Percentiles rank a stretch among this genome's conserved stretches.
phyloP scores from a whole-genome alignment of 805 yeast species.

The Priceomyces carsonii region DNA sequence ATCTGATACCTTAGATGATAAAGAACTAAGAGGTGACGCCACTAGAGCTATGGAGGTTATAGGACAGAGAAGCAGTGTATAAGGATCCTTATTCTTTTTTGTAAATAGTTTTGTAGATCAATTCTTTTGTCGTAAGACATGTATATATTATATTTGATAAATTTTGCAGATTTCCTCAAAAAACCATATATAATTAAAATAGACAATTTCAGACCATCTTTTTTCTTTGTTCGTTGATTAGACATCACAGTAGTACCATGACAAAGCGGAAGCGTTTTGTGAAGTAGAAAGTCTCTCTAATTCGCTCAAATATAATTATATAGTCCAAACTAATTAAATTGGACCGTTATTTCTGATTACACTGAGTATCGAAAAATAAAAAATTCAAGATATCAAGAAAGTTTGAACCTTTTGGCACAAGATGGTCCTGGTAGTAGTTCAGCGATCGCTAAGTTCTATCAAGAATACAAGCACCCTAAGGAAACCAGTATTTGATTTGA shows the following conservation, averaged over 20 bases:
- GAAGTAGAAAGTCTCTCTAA: no score
- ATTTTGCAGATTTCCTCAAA: no score
- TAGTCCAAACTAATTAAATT: no score
- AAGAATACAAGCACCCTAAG: conserved; percentile 8
- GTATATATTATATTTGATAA: conserved; percentile 2
- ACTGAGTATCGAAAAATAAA: no score
- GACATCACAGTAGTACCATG: not conserved
- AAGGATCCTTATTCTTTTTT: conserved; percentile 37
- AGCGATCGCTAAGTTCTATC: conserved; percentile 6
- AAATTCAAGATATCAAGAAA: no score
- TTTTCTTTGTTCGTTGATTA: no score
- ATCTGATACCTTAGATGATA: conserved; percentile 72
- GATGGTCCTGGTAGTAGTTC: not conserved
- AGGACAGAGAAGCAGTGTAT: conserved; percentile 10
- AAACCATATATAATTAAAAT: no score
- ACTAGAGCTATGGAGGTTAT: conserved; percentile 61
- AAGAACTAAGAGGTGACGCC: conserved; percentile 65
- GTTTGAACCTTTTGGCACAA: not conserved
- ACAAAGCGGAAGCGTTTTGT: no score
- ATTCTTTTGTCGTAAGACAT: not conserved
- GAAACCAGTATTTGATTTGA: conserved; percentile 17
- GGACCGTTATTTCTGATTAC: no score
- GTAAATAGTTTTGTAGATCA: not conserved
- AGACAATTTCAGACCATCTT: no score
- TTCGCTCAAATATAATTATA: no score